phyloP scores from a whole-genome alignment of 2,329 filamentous ascomycete species.

The Triangularia verruculosa region DNA sequence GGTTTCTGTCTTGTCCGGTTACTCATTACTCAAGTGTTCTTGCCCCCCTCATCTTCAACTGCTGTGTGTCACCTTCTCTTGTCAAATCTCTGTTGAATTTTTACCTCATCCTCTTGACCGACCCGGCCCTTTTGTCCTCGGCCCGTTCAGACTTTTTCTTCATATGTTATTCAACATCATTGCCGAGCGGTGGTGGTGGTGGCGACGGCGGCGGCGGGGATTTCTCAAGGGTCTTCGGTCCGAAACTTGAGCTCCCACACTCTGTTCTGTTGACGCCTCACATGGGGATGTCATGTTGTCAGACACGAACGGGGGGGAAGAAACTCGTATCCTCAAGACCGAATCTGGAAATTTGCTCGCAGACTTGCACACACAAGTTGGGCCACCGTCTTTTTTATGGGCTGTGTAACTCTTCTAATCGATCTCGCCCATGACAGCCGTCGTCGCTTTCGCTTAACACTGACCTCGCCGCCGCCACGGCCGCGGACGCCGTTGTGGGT shows the following conservation, averaged over 20 bases:
- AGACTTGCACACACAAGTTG: background rate
- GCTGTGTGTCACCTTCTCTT: background rate
- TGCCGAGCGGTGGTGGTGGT: too few species aligned
- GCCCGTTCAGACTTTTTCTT: background rate
- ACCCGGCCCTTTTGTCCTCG: background rate
- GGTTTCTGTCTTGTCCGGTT: background rate
- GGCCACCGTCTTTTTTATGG: background rate
- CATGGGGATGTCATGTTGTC: too few species aligned
- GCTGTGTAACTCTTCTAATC: background rate
- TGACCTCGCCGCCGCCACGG: background rate
- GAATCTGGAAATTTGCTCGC: background rate
- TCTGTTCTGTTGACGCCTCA: background rate
- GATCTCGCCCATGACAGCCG: background rate
- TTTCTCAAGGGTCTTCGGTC: background rate
- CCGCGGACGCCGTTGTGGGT: background rate
- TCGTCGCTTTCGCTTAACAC: background rate
- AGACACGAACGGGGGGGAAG: too few species aligned
- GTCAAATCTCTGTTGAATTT: too few species aligned
- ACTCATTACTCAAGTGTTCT: background rate
- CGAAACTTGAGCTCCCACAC: background rate
- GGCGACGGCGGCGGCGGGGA: too few species aligned
- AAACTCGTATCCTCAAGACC: background rate
- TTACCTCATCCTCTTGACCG: background rate
- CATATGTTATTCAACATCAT: too few species aligned
- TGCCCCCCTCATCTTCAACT: background rate